Percentiles rank a stretch among this genome's conserved stretches.
Conservation (phyloP, 257 asterid species). For the Petunia axillaris region DNA sequence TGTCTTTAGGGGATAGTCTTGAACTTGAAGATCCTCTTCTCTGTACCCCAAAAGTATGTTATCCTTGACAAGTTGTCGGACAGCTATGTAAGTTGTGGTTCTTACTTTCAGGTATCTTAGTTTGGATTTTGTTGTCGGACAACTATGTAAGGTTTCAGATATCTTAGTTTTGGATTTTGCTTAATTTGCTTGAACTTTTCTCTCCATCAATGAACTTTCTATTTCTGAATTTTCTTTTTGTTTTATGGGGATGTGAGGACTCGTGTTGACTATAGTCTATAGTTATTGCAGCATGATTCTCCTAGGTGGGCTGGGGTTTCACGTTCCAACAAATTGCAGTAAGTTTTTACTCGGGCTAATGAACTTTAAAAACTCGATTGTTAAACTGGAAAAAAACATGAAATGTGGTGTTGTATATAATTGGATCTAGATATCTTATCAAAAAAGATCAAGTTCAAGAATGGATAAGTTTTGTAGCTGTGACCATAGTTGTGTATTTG, state of each 20-base stretch:
- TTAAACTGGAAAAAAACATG: too few species aligned
- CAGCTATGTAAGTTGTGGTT: not conserved
- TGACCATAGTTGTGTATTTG: too few species aligned
- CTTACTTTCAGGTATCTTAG: too few species aligned
- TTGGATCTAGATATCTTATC: too few species aligned
- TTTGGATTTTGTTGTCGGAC: not conserved
- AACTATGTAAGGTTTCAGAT: not conserved
- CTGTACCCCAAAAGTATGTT: too few species aligned
- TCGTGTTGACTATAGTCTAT: not conserved
- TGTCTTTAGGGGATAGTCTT: not conserved
- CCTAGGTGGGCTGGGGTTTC: not conserved
- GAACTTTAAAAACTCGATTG: too few species aligned
- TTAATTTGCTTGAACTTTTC: not conserved
- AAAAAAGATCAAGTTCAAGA: too few species aligned
- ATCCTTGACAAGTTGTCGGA: not conserved
- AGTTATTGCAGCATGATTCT: not conserved
- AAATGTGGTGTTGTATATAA: too few species aligned
- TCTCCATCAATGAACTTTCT: not conserved
- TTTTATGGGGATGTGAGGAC: not conserved
- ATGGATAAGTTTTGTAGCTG: too few species aligned
- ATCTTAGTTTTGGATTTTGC: conserved; percentile 10
- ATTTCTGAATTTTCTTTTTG: not conserved
- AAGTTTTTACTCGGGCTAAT: not conserved
- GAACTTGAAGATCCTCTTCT: not conserved
- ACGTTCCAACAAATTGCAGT: not conserved